phyloP scores from a whole-genome alignment of 371 early-diverging fungal species.

The Parasitella parasitica region DNA sequence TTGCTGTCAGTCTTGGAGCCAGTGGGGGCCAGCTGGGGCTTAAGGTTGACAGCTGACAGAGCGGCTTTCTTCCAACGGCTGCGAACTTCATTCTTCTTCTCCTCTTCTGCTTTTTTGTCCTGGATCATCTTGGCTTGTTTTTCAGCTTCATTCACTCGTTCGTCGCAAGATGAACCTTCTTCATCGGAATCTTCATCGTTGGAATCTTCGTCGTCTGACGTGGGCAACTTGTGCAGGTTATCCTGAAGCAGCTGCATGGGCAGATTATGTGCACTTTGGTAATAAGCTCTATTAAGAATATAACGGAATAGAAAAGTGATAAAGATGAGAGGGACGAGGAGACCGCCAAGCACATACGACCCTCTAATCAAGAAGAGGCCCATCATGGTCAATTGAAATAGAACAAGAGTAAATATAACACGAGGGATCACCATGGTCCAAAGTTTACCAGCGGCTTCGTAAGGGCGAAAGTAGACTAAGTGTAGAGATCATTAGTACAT shows the following conservation, averaged over 20 bases:
- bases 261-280: constrained; percentile 41
- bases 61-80: constrained; percentile 33
- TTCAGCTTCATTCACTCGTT: background rate
- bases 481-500: background rate
- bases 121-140: background rate
- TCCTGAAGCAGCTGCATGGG: constrained; percentile 39
- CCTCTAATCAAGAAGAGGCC: constrained; percentile 66
- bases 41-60: constrained; percentile 13
- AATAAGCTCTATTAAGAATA: constrained; percentile 49
- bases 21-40: background rate
- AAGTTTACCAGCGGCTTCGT: constrained; percentile 79
- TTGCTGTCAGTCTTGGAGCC: background rate
- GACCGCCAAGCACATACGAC: constrained; percentile 32
- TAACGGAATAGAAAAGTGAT: constrained; percentile 52
- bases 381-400: constrained; percentile 86
- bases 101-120: background rate
- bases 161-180: background rate
- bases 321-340: constrained; percentile 47
- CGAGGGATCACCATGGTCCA: constrained; percentile 82
- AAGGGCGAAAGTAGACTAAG: constrained; percentile 76
- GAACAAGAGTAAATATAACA: constrained; percentile 71
- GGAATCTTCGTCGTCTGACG: background rate
- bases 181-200: constrained; percentile 1
- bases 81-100: background rate
- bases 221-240: constrained; percentile 20